Conservation (phyloP, 2,329 filamentous ascomycete species). For the Metarhizium brunneum region DNA sequence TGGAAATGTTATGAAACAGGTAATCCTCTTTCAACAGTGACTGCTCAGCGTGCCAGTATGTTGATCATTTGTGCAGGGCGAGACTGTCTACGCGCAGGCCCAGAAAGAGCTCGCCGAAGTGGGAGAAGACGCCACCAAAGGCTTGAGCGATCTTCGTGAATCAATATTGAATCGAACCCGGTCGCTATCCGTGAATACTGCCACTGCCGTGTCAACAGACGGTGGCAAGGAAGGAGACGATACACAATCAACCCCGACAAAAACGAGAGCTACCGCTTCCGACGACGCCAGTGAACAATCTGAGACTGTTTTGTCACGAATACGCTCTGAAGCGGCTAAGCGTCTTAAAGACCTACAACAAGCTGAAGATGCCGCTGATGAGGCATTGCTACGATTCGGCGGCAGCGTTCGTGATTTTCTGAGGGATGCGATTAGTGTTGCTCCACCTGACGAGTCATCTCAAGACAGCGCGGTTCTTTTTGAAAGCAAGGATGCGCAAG, state of each 20-base stretch:
- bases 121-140: constrained; percentile 72
- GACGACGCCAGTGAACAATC: constrained; percentile 37
- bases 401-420: constrained; percentile 84
- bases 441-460: constrained; percentile 54
- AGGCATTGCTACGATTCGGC: constrained; percentile 86
- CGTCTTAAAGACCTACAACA: constrained; percentile 81
- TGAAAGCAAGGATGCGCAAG: constrained; percentile 83
- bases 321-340: constrained; percentile 70
- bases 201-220: constrained; percentile 15
- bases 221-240: constrained; percentile 23
- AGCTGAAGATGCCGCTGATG: constrained; percentile 92
- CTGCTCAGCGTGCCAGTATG: background rate
- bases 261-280: constrained; percentile 24
- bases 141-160: constrained; percentile 61
- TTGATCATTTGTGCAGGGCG: constrained; percentile 45
- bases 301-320: constrained; percentile 63
- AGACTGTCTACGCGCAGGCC: constrained; percentile 73
- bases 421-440: constrained; percentile 80
- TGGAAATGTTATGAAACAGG: constrained; percentile 88
- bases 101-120: constrained; percentile 76
- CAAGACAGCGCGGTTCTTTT: constrained; percentile 65
- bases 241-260: constrained; percentile 38
- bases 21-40: constrained; percentile 20
- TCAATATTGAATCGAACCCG: constrained; percentile 65
- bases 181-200: constrained; percentile 55